Evolutionary conservation across 2,329 filamentous ascomycete species (phyloP).

Genomic region (Arachnopeziza araneosa): DNA sequence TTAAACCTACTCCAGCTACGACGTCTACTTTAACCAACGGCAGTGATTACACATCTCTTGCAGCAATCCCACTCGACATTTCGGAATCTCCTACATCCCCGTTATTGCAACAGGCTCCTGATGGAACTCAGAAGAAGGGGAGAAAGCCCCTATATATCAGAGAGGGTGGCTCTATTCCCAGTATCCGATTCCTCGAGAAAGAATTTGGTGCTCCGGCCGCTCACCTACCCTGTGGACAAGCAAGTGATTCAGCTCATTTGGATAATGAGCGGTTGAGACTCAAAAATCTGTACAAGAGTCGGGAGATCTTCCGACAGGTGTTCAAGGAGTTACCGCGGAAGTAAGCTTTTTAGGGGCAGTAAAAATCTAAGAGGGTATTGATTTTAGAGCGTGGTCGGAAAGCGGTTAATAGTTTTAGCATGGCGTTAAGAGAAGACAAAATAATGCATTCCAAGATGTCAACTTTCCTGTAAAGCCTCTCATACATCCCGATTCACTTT

Average conservation of each 20-base stretch:
- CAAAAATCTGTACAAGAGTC: slow-evolving; percentile 81
- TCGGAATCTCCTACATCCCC: neutral
- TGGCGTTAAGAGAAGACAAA: neutral
- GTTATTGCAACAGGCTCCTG: neutral
- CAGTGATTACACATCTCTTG: slow-evolving; percentile 31
- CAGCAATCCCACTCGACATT: slow-evolving; percentile 17
- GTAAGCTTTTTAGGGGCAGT: slow-evolving; percentile 6
- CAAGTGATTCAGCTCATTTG: slow-evolving; percentile 88
- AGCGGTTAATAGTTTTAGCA: neutral
- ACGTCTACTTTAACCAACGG: slow-evolving; percentile 45
- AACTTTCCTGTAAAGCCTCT: too few relatives aligned
- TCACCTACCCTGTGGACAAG: slow-evolving; percentile 89
- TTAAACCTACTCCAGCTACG: slow-evolving; percentile 42
- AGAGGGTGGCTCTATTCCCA: slow-evolving; percentile 91
- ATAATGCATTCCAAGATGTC: too few relatives aligned
- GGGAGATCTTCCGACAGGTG: slow-evolving; percentile 84
- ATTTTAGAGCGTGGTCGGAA: neutral
- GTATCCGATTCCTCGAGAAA: slow-evolving; percentile 90
- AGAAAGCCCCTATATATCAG: slow-evolving; percentile 82
- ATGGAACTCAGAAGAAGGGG: slow-evolving; percentile 15
- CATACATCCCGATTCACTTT: too few relatives aligned
- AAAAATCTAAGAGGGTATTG: neutral
- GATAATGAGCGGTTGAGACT: slow-evolving; percentile 91
- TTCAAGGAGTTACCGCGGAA: slow-evolving; percentile 46
- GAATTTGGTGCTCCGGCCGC: slow-evolving; percentile 88